Evolutionary conservation across 2,329 filamentous ascomycete species (phyloP), one percentile per base, ranked within the genome.

Genomic region (Diaporthe caulivora): DNA sequence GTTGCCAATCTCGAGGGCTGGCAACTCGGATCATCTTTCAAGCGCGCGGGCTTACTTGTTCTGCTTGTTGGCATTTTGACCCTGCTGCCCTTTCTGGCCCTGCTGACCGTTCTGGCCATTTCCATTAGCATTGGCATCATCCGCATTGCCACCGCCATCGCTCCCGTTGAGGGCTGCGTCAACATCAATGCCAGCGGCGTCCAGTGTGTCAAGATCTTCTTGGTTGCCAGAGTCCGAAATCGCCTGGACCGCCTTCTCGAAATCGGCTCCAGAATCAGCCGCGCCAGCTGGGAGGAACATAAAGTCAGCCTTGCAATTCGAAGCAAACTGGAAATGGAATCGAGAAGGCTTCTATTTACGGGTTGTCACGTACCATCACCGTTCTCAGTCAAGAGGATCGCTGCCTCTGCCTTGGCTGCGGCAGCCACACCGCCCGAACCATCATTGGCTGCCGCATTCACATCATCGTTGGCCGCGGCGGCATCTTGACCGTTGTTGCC

Each of bases 401-500:
- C 72, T 24, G 72, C 72, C 57, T 71, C 72, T 40, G 72, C 72
- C 29, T 47, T 47, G 24, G 69, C 72, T 21, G 72, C 72, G 54
- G 72, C 67, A 24, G 54, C 49, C 17, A 53, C 40, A 42, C 72
- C 72, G 44, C 55, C 57, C 1, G 67, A 40, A 1, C 72, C 72
- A 11, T 73, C 26, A 49, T 71, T 73, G 57, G 72, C 72, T 24
- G 67, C 72, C 17, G 17, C 55, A 11, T 73, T 73, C 9, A 49
- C 72, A 18, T 49, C 60, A 17, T 53, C 62, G 17, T 51, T n/a
- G 15, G 26, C 44, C 34, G 29, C 62, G 3, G 62, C 62, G 47
- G 62, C 62, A 53, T 53, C 62, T 18, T 53, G 31, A 13, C 44
- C 26, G 55, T 47, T 29, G 49, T 53, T 34, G 17, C 42, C n/a